A percentile compares a stretch with the other conserved stretches of the same genome.
phyloP scores from a whole-genome alignment of 345 rosid species.

The Ricinus communis region DNA sequence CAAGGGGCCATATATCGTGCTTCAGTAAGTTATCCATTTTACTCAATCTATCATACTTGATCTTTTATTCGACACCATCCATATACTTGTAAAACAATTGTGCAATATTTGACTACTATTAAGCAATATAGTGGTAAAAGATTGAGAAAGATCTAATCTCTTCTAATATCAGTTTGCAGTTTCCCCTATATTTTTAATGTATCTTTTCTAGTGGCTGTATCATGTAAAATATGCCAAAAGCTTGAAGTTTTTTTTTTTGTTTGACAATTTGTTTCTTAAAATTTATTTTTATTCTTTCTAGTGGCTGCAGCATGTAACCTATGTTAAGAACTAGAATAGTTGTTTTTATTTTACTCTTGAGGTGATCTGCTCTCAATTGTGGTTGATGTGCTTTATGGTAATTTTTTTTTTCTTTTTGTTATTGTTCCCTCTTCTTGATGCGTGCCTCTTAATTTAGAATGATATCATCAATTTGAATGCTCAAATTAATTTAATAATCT shows the following conservation, averaged over 20 bases:
- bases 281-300: too few relatives aligned
- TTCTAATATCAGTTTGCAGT: background rate
- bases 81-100: too few relatives aligned
- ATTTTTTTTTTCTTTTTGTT: background rate
- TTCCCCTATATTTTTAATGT: too few relatives aligned
- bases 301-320: background rate
- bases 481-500: background rate
- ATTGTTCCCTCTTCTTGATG: too few relatives aligned
- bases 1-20: constrained; percentile 87
- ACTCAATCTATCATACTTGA: background rate
- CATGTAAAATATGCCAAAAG: background rate
- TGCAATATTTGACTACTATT: background rate
- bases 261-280: too few relatives aligned
- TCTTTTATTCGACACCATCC: background rate
- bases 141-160: background rate
- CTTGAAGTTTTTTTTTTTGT: background rate
- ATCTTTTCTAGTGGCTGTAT: background rate
- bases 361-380: background rate
- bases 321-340: too few relatives aligned
- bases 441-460: background rate
- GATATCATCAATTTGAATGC: background rate
- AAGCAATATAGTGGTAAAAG: background rate
- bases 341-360: background rate
- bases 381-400: background rate
- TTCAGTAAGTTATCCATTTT: constrained; percentile 51